Base-by-base conservation (phyloP, 805 yeast species). In the Lipomyces yamanashiensis region DNA sequence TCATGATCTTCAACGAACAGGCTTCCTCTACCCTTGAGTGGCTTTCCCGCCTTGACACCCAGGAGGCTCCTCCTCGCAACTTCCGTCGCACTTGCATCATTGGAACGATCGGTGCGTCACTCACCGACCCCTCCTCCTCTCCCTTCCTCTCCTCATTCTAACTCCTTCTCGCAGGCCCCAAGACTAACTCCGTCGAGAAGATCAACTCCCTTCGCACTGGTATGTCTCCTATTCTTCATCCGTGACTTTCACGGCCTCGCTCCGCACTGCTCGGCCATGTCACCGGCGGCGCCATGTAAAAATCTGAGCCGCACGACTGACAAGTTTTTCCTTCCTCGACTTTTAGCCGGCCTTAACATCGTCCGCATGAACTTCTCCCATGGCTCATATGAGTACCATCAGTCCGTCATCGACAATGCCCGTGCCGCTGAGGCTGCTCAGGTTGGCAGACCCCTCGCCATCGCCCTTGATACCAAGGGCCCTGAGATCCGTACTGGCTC, bases 401-500 rank as follows among this genome's bases (percentile, higher is more conserved):
- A 92, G 82, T 82, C 90, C 68, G 99, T 95, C 74, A 82, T 95
- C 78, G 98, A 93, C 85, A 93, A 95, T 77, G 91, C 98, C 73
- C 89, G 96, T 81, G 87, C 91, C 80, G 92, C 98, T 70, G 97
- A 90, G 81, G 87, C 87, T 79, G 78, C 88, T 62, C 92, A 88
- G 80, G 86, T 89, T 71, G 98, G 98, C 76, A 90, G 98, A 82
- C 99, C 98, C 61, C 84, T 95, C 75, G 98, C 97, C 67, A 92
- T 95, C 80, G 99, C 99, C 70, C 87, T 95, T 74, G 99, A 95
- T 80, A 95, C 98, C 79, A 95, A 95, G 86, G 99, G 99, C 73
- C 99, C 99, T 69, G 99, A 95, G 83, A 95, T 95, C 82, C 90
- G 99, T 86, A 93, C 99, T 64, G 99, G 99, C 80, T 87, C 92